Percentiles rank a stretch among this genome's conserved stretches.
These are phyloP conservation scores for Aspergillus fumigatus DNA, from an alignment of 2,329 filamentous ascomycete species.

Conservation along the genomic window DNA sequence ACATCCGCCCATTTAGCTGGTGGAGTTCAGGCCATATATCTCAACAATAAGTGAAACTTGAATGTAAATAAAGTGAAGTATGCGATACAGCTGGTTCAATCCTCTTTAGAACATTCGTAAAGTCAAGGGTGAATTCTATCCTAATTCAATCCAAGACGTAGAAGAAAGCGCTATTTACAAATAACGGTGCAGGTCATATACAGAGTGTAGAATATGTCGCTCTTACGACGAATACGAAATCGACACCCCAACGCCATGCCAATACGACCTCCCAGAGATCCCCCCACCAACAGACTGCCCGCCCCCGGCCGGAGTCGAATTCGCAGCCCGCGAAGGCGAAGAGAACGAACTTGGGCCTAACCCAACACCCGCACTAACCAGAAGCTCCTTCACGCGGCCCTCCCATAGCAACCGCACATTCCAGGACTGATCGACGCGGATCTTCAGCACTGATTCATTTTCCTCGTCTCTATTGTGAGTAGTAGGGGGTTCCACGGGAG, in stretches of 20 bases:
- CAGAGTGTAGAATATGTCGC: neutral
- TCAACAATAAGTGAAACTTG: neutral
- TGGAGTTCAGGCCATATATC: neutral
- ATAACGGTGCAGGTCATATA: neutral
- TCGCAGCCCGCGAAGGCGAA: conserved; percentile 20
- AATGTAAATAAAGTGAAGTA: neutral
- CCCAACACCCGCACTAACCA: conserved; percentile 85
- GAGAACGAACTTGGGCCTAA: conserved; percentile 57
- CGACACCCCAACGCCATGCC: conserved; percentile 40
- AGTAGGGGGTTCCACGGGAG: conserved; percentile 8
- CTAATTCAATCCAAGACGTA: neutral
- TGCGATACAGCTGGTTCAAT: neutral
- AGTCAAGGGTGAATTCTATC: neutral
- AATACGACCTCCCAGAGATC: conserved; percentile 29
- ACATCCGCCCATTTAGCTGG: neutral
- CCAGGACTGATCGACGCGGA: conserved; percentile 81
- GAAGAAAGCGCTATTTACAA: neutral
- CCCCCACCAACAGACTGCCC: conserved; percentile 25
- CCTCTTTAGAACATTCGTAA: neutral
- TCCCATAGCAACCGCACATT: conserved; percentile 88
- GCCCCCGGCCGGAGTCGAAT: conserved; percentile 19
- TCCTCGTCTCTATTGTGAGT: conserved; percentile 51
- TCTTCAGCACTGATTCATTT: conserved; percentile 83
- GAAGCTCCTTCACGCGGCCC: conserved; percentile 81
- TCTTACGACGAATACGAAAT: conserved; percentile 39